A percentile compares a stretch with the other conserved stretches of the same genome.
These are phyloP conservation scores for Salix purpurea DNA, from an alignment of 345 rosid genomes.

Conservation along the genomic window DNA sequence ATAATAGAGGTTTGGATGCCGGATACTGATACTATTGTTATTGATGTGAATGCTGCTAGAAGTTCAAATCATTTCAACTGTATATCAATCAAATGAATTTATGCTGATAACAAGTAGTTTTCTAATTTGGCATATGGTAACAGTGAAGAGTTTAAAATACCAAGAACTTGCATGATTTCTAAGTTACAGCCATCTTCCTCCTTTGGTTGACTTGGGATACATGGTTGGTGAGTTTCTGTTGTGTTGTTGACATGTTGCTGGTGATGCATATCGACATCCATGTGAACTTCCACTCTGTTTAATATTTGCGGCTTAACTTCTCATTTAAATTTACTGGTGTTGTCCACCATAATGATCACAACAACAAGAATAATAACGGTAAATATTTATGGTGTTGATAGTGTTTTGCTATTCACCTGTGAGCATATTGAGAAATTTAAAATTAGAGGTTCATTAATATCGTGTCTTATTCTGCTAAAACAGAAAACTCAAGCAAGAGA, in stretches of 20 bases:
- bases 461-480: constrained; percentile 17
- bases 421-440: not conserved
- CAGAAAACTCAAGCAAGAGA: constrained; percentile 66
- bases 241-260: not conserved
- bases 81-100: too few relatives aligned
- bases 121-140: not conserved
- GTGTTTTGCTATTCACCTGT: not conserved
- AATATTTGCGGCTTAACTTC: not conserved
- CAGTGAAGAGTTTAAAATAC: not conserved
- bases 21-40: too few relatives aligned
- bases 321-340: not conserved
- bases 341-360: not conserved
- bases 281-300: not conserved
- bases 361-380: not conserved
- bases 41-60: not conserved
- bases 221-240: not conserved
- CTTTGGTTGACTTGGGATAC: not conserved
- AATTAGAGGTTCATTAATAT: not conserved
- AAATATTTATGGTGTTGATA: not conserved
- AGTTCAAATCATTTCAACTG: not conserved
- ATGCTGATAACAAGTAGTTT: not conserved
- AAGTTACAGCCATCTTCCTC: not conserved
- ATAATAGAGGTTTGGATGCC: too few relatives aligned
- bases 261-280: not conserved
- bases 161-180: not conserved